A percentile compares a stretch with the other conserved stretches of the same genome.
Evolutionary conservation across 345 rosid genomes (phyloP).

Genomic region (Trapa incisa): DNA sequence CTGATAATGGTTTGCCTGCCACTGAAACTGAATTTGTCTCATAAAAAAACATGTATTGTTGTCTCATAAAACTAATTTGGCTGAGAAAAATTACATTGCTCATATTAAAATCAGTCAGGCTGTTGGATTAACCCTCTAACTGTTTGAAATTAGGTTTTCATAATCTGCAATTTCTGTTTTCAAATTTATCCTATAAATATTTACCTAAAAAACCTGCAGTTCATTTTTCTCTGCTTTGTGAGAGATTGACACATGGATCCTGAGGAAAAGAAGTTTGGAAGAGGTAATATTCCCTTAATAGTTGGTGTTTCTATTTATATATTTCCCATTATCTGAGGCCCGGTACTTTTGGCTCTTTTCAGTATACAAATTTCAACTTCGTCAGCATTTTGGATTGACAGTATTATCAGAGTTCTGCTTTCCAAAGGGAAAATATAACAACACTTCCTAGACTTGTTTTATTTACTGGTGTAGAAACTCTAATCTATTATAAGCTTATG

Average conservation of each 20-base stretch:
- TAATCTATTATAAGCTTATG: background rate
- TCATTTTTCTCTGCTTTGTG: conserved; percentile 15
- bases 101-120: no score
- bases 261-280: conserved; percentile 52
- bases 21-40: background rate
- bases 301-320: background rate
- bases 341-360: background rate
- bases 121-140: background rate
- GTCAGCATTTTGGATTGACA: background rate
- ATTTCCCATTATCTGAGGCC: background rate
- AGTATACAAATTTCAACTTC: background rate
- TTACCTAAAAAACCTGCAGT: conserved; percentile 16
- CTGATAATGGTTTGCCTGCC: background rate
- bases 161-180: no score
- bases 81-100: background rate
- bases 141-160: no score
- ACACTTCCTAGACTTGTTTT: background rate
- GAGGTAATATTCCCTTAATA: conserved; percentile 21
- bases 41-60: background rate
- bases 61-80: background rate
- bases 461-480: background rate
- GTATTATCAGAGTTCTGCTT: background rate
- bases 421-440: background rate
- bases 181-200: background rate
- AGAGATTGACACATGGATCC: conserved; percentile 43